Evolutionary conservation across 768 basidiomycete species (phyloP), one percentile per base, ranked within the genome.

Genomic region (Tephrocybe sp.): DNA sequence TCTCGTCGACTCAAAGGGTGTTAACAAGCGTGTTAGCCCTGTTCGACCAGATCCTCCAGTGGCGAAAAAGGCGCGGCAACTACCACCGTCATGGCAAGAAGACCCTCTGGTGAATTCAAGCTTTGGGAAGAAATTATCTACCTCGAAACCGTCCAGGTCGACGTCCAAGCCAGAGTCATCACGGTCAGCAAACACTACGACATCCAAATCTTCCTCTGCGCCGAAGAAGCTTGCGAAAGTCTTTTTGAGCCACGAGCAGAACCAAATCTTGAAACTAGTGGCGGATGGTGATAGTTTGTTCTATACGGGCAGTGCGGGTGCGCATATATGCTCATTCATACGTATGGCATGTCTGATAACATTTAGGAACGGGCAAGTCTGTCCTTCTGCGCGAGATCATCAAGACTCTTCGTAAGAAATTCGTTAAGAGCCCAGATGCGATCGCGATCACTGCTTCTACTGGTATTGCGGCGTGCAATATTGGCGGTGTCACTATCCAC

Each of bases 221-320:
- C 47, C 58, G 18, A 67, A 69, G 50, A 72, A 74, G 46, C 52
- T 74, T 4, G 59, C 79, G 2, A 54, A 68, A 1, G 68, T 93
- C 17, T 78, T 81, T 56, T 74, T 98, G 52, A 96, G 93, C 67
- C 70, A 79, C 53, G 95, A 98, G 63, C 97, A 99, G 69, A 84
- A 74, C 45, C 80, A 87, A 53, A 90, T 99, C 42, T 72, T 97
- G 54, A 77, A 80, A 51, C 74, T 97, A 30, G 94, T 94, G 1
- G 73, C 85, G 28, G 73, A 81, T 11, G 84, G 83, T 2, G 67
- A 84, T 40, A 96, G 85, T 60, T 62, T 98, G 25, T 99, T 99
- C 63, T 99, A 98, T 67, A 99, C 96, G 1, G 97, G 97, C 23
- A 93, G 90, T 73, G 97, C 97, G 53, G 96, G 95, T 97, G 56